Conservation (phyloP, 2,329 filamentous ascomycete species). For the Graphilbum sp. region DNA sequence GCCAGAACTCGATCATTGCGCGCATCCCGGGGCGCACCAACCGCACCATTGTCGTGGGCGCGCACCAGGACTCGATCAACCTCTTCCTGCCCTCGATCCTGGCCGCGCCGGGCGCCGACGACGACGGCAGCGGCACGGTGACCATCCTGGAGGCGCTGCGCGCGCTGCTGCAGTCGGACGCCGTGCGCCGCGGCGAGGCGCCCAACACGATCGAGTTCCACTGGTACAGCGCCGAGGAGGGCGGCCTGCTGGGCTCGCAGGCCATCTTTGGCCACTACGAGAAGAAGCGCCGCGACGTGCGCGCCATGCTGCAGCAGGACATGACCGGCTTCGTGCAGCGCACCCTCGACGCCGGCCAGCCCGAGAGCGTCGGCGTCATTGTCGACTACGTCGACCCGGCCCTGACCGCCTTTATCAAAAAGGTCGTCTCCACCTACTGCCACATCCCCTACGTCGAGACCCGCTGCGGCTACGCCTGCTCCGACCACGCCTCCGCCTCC, state of each 20-base stretch:
- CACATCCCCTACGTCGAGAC: conserved; percentile 43
- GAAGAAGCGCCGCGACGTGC: conserved; percentile 55
- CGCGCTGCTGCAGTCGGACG: conserved; percentile 57
- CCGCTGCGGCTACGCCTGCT: conserved; percentile 41
- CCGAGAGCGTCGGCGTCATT: conserved; percentile 81
- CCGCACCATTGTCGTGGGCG: conserved; percentile 74
- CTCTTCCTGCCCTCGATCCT: conserved; percentile 73
- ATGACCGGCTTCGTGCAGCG: conserved; percentile 86
- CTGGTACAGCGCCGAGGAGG: conserved; percentile 88
- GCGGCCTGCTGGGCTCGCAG: conserved; percentile 72
- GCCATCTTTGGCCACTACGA: conserved; percentile 77
- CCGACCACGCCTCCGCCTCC: conserved; percentile 51
- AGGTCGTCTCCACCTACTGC: conserved; percentile 75
- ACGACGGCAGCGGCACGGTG: conserved; percentile 83
- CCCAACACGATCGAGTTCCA: conserved; percentile 90
- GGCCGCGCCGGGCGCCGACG: conserved; percentile 82
- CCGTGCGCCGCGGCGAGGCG: conserved; percentile 53
- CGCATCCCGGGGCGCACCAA: conserved; percentile 76
- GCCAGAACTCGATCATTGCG: conserved; percentile 80
- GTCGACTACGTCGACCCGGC: conserved; percentile 75
- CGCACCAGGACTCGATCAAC: conserved; percentile 93
- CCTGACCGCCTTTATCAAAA: conserved; percentile 81
- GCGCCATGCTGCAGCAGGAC: conserved; percentile 96
- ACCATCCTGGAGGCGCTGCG: conserved; percentile 88
- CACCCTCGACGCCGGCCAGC: conserved; percentile 65